These are phyloP conservation scores for Xanthoconium stramineum DNA, from an alignment of 768 basidiomycete genomes.

Conservation along the genomic window DNA sequence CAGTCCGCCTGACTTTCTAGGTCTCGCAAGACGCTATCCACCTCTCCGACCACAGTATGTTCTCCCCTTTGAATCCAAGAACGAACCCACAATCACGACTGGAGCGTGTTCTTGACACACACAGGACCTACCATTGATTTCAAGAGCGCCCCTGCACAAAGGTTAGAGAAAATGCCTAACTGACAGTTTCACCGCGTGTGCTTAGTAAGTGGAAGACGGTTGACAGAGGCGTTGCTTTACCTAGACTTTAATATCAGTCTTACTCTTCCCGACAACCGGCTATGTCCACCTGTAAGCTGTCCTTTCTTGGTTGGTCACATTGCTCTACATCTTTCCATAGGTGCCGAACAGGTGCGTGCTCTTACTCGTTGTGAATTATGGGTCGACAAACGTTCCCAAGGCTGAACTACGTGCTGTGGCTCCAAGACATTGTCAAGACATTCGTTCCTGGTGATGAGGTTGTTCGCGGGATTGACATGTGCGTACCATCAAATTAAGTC, in stretches of 20 bases:
- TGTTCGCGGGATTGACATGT: conserved; percentile 75
- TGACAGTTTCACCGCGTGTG: background rate
- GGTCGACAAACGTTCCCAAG: conserved; percentile 34
- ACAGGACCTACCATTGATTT: conserved; percentile 63
- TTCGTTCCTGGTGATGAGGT: conserved; percentile 16
- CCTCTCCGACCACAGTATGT: conserved; percentile 54
- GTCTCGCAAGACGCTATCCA: conserved; percentile 55
- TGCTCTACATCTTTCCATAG: conserved; percentile 33
- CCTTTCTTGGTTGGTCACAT: background rate
- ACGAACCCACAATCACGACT: conserved; percentile 4
- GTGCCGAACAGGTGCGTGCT: conserved; percentile 65
- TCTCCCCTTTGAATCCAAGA: background rate
- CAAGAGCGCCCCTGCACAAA: conserved; percentile 63
- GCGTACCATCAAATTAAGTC: conserved; percentile 18
- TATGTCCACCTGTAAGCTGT: conserved; percentile 80
- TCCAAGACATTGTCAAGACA: conserved; percentile 62
- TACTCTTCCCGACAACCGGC: conserved; percentile 60
- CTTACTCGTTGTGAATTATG: background rate
- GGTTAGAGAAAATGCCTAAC: conserved; percentile 38
- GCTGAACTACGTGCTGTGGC: conserved; percentile 85
- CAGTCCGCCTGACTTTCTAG: conserved; percentile 52
- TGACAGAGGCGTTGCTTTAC: conserved; percentile 76
- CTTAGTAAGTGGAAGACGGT: conserved; percentile 43
- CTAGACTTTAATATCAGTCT: conserved; percentile 70
- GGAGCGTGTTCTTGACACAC: conserved; percentile 27